phyloP scores from a whole-genome alignment of 345 rosid genomes.

The Erysimum cheiranthoides region DNA sequence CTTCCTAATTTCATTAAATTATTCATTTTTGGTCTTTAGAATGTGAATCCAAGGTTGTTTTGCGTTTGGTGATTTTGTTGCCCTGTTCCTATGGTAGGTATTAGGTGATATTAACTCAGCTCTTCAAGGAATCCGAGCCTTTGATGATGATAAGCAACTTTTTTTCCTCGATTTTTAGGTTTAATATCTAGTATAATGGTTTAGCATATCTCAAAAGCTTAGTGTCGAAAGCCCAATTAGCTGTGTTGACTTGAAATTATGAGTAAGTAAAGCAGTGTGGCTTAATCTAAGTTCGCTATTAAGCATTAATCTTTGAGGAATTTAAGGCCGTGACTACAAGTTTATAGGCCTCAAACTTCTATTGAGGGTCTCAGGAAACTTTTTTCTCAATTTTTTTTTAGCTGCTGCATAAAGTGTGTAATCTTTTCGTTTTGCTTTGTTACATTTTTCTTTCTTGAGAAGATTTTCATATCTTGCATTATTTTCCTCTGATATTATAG shows the following conservation, averaged over 20 bases:
- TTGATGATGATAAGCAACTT: background rate
- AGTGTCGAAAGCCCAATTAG: background rate
- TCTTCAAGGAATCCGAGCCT: background rate
- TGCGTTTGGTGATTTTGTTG: background rate
- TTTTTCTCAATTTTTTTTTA: background rate
- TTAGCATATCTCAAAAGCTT: background rate
- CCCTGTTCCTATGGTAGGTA: conserved; percentile 3
- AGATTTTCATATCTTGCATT: conserved; percentile 23
- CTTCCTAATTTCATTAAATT: background rate
- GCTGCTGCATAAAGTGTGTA: conserved; percentile 4
- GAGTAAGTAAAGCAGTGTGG: background rate
- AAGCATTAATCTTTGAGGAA: background rate
- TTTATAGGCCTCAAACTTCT: conserved; percentile 3
- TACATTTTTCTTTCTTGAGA: background rate
- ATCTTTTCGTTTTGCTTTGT: conserved; percentile 1
- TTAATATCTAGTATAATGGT: background rate
- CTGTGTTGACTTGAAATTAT: conserved; percentile 1
- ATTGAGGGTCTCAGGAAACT: background rate
- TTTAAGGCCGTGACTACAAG: background rate
- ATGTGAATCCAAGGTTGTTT: background rate
- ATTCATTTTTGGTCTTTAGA: background rate
- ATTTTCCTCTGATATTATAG: conserved; percentile 7
- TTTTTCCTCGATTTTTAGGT: background rate
- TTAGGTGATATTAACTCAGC: background rate
- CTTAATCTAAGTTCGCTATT: background rate